These are phyloP conservation scores for Neurospora cerealis DNA, from an alignment of 495 filamentous ascomycete genomes.

Conservation along the genomic window DNA sequence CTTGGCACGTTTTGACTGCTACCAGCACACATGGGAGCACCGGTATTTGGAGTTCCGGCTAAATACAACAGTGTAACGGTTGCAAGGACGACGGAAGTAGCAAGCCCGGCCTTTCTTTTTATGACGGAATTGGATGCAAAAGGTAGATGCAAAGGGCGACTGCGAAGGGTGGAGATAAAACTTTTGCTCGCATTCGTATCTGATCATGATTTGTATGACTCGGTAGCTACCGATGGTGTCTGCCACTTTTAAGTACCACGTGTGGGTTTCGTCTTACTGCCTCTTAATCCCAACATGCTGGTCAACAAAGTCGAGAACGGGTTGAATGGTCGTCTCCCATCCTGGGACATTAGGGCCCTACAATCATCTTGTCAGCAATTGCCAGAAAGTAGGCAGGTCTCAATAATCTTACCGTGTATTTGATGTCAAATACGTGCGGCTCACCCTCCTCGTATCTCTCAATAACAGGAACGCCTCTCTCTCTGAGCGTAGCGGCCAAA, in stretches of 20 bases:
- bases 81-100: neutral
- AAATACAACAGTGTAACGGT: neutral
- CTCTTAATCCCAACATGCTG: conserved; percentile 1
- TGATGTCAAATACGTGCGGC: conserved; percentile 16
- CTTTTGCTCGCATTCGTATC: neutral
- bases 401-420: conserved; percentile 14
- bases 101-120: neutral
- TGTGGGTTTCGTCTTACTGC: neutral
- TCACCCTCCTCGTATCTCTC: conserved; percentile 17
- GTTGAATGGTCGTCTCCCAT: conserved; percentile 17
- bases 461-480: conserved; percentile 10
- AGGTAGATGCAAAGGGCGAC: neutral
- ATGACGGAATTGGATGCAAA: neutral
- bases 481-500: conserved; percentile 10
- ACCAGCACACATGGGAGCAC: neutral
- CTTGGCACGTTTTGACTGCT: neutral
- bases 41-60: neutral
- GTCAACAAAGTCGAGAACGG: conserved; percentile 17
- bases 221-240: neutral
- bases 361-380: neutral
- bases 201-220: neutral
- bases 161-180: neutral
- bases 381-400: neutral
- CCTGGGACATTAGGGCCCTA: conserved; percentile 10
- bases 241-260: neutral